Conservation (phyloP, 2,329 filamentous ascomycete genomes). For the Colletotrichum cuscutae region DNA sequence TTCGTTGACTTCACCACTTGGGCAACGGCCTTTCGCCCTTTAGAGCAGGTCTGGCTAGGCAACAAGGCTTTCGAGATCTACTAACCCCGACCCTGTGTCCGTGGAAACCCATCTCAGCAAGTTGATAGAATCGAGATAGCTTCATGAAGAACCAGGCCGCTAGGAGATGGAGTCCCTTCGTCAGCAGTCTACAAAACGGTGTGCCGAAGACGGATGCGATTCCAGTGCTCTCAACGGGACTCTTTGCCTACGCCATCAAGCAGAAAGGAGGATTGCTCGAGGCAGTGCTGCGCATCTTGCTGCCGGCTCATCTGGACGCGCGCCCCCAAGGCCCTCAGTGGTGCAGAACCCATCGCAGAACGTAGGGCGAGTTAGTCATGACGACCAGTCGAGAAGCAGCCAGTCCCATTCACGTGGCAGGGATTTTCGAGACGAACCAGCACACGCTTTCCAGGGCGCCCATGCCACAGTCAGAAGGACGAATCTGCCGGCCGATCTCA, state of each 20-base stretch:
- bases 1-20: background rate
- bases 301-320: background rate
- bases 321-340: background rate
- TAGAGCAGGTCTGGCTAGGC: background rate
- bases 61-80: background rate
- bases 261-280: background rate
- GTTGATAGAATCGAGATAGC: background rate
- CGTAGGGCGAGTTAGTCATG: background rate
- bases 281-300: background rate
- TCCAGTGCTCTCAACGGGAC: background rate
- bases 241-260: background rate
- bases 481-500: slow-evolving; percentile 15
- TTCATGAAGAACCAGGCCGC: background rate
- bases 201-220: background rate
- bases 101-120: background rate
- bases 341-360: background rate
- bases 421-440: background rate
- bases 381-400: background rate
- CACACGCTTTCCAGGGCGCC: background rate
- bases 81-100: background rate
- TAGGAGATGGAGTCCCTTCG: slow-evolving; percentile 5
- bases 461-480: slow-evolving; percentile 2
- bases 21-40: background rate
- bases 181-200: background rate
- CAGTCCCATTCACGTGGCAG: background rate